These are phyloP conservation scores for Protomyces inundatus DNA, from an alignment of 1,139 yeast species.

Conservation along the genomic window DNA sequence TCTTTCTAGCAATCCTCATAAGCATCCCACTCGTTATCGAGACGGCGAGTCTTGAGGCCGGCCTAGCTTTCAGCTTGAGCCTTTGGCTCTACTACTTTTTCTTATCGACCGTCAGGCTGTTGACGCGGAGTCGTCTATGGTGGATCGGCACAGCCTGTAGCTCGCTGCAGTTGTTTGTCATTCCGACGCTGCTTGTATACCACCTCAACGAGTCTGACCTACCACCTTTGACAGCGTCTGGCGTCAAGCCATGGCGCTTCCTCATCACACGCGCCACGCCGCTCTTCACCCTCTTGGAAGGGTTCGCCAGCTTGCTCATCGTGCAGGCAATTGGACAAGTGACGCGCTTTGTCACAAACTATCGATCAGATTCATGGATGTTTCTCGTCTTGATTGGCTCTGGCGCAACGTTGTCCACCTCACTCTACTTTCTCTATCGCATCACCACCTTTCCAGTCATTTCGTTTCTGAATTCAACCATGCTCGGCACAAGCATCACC, in stretches of 20 bases:
- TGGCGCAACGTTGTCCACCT: constrained; percentile 68
- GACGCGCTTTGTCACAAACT: constrained; percentile 62
- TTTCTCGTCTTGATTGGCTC: constrained; percentile 65
- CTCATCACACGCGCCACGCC: constrained; percentile 66
- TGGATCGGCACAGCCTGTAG: background rate
- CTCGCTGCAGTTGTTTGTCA: background rate
- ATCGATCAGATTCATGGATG: constrained; percentile 72
- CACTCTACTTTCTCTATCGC: constrained; percentile 72
- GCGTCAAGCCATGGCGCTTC: background rate
- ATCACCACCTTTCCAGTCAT: constrained; percentile 71
- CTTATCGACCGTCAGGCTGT: background rate
- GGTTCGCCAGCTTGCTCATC: constrained; percentile 80
- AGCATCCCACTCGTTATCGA: background rate
- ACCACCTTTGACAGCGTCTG: background rate
- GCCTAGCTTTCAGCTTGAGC: background rate
- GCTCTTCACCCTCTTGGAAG: constrained; percentile 80
- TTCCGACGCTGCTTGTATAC: background rate
- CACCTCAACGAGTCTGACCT: background rate
- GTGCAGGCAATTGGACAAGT: constrained; percentile 89
- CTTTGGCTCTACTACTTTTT: background rate
- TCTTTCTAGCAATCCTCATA: background rate
- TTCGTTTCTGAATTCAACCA: constrained; percentile 69
- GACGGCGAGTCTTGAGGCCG: background rate
- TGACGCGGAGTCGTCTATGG: background rate
- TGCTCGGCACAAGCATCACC: constrained; percentile 79